These are phyloP conservation scores for Marasmius tenuissimus DNA, from an alignment of 1,284 basidiomycete genomes.

Conservation along the genomic window DNA sequence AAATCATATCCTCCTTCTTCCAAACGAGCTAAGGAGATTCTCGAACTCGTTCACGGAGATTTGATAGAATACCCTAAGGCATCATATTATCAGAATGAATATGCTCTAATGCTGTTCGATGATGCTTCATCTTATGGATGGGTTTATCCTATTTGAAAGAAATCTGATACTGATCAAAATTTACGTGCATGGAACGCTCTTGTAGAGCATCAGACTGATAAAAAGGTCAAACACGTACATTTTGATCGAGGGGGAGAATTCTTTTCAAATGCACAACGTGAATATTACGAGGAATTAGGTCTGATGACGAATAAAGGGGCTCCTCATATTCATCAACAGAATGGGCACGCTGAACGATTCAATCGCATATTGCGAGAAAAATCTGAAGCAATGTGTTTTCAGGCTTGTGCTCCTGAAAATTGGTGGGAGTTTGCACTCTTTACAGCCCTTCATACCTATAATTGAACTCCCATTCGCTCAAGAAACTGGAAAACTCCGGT, in stretches of 20 bases:
- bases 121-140: conserved; percentile 22
- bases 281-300: not conserved
- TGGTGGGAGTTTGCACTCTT: conserved; percentile 26
- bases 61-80: conserved; percentile 19
- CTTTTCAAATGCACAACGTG: not conserved
- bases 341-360: conserved; percentile 12
- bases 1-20: conserved; percentile 16
- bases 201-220: not conserved
- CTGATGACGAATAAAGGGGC: conserved; percentile 2
- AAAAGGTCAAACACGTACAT: conserved; percentile 4
- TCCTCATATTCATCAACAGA: conserved; percentile 12
- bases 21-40: conserved; percentile 10
- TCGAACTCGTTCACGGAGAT: conserved; percentile 26
- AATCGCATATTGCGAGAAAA: conserved; percentile 10
- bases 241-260: conserved; percentile 14
- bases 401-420: conserved; percentile 20
- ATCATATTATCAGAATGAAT: conserved; percentile 23
- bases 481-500: not conserved
- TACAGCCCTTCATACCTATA: conserved; percentile 24
- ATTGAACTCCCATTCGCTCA: conserved; percentile 13
- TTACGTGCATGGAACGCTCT: conserved; percentile 2
- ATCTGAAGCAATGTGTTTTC: conserved; percentile 19
- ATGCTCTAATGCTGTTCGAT: conserved; percentile 28
- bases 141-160: conserved; percentile 1
- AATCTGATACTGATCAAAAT: conserved; percentile 5